Evolutionary conservation across 371 early-diverging fungal species (phyloP).

Genomic region (Lichtheimia ramosa): DNA sequence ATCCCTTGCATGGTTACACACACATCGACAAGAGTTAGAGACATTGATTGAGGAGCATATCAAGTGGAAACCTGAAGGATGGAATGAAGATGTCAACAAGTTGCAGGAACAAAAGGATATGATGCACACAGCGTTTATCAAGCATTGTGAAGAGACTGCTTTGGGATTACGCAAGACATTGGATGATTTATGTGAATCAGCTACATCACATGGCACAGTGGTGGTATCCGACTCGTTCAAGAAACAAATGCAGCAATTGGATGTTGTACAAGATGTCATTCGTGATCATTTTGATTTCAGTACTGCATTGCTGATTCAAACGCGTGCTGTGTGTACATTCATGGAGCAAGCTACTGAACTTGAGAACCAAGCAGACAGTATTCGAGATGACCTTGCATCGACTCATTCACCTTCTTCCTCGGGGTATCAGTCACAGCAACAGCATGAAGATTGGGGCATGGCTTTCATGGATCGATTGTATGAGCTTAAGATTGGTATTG

Average conservation of each 20-base stretch:
- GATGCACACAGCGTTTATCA: conserved; percentile 11
- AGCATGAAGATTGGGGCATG: conserved; percentile 3
- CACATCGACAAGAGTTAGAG: conserved; percentile 18
- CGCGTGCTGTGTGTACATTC: conserved; percentile 35
- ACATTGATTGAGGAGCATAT: conserved; percentile 36
- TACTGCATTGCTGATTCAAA: conserved; percentile 39
- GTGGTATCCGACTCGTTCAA: conserved; percentile 18
- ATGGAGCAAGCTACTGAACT: conserved; percentile 31
- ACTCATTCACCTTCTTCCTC: conserved; percentile 7
- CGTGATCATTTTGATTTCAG: conserved; percentile 28
- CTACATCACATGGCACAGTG: not conserved
- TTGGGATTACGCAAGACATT: conserved; percentile 18
- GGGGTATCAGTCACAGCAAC: not conserved
- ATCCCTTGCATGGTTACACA: conserved; percentile 16
- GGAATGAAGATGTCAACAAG: not conserved
- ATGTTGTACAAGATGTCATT: conserved; percentile 13
- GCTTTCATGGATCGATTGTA: conserved; percentile 25
- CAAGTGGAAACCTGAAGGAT: conserved; percentile 33
- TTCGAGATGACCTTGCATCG: conserved; percentile 44
- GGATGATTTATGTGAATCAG: conserved; percentile 11
- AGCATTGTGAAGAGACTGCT: conserved; percentile 18
- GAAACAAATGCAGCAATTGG: conserved; percentile 21
- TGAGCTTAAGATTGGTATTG: conserved; percentile 32
- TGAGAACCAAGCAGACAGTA: conserved; percentile 42
- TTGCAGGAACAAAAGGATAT: conserved; percentile 4